Percentiles rank a stretch among this genome's conserved stretches.
These are phyloP conservation scores for Afroboletus lepidellus DNA, from an alignment of 1,284 basidiomycete species.

Conservation along the genomic window DNA sequence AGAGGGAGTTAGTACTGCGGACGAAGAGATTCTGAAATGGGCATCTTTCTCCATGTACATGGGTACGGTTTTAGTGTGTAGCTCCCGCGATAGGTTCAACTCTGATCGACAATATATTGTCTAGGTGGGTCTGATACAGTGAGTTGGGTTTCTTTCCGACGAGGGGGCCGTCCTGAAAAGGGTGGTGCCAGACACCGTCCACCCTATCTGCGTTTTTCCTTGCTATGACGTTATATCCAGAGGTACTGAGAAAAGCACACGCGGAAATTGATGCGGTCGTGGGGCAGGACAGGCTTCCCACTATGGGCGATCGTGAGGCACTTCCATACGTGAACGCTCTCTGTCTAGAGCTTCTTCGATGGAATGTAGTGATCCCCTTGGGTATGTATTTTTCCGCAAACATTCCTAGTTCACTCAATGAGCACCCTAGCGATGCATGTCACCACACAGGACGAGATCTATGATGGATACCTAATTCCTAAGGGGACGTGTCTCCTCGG, in stretches of 20 bases:
- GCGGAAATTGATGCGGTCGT: neutral
- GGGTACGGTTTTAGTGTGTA: slow-evolving; percentile 7
- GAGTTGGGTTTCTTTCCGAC: no score
- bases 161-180: no score
- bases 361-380: neutral
- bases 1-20: slow-evolving; percentile 10
- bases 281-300: neutral
- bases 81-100: neutral
- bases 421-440: neutral
- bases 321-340: neutral
- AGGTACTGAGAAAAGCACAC: neutral
- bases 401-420: no score
- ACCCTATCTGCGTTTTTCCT: neutral
- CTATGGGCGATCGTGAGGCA: neutral
- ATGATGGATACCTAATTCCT: neutral
- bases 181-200: neutral
- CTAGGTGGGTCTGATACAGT: no score
- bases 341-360: neutral
- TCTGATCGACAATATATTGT: no score
- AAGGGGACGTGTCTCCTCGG: neutral
- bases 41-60: slow-evolving; percentile 14
- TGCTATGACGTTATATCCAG: neutral
- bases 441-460: neutral
- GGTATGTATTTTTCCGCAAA: neutral
- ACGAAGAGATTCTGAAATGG: slow-evolving; percentile 16